Evolutionary conservation across 2,329 filamentous ascomycete species (phyloP).

Genomic region (Arthrobotrys conoides): DNA sequence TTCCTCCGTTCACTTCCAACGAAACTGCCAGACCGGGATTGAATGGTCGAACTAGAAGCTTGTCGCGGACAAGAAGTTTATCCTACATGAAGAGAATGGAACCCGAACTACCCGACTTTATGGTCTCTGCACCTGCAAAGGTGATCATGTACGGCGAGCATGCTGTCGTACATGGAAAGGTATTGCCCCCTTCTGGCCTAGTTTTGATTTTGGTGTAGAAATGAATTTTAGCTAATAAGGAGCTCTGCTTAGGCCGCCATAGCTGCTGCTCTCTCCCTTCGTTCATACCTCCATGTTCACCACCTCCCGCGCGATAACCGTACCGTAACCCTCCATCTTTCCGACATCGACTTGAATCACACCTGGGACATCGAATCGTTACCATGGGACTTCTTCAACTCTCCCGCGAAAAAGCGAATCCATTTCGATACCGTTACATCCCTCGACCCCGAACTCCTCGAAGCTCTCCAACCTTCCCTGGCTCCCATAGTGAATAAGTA

Average conservation of each 20-base stretch:
- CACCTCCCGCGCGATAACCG: constrained; percentile 86
- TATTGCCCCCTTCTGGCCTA: constrained; percentile 66
- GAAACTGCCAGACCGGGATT: constrained; percentile 20
- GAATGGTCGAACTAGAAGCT: constrained; percentile 36
- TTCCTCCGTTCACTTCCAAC: constrained; percentile 43
- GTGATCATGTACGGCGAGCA: constrained; percentile 99
- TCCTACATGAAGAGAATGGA: constrained; percentile 67
- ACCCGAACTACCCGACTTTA: constrained; percentile 86
- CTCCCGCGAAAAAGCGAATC: constrained; percentile 88
- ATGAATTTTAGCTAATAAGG: neutral
- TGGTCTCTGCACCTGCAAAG: constrained; percentile 98
- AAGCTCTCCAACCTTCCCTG: constrained; percentile 84
- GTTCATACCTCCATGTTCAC: constrained; percentile 96
- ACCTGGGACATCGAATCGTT: constrained; percentile 94
- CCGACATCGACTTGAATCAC: constrained; percentile 89
- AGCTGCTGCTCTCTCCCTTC: constrained; percentile 92
- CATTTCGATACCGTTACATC: constrained; percentile 91
- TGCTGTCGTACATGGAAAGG: constrained; percentile 97
- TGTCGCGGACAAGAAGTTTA: constrained; percentile 47
- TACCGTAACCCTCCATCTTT: constrained; percentile 88
- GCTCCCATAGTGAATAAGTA: constrained; percentile 82
- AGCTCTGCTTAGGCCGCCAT: constrained; percentile 78
- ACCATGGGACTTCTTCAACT: constrained; percentile 86
- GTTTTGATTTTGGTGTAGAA: neutral
- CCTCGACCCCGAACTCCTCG: constrained; percentile 85